Conservation (phyloP, 2,329 filamentous ascomycete species). For the Fusarium odoratissimum region DNA sequence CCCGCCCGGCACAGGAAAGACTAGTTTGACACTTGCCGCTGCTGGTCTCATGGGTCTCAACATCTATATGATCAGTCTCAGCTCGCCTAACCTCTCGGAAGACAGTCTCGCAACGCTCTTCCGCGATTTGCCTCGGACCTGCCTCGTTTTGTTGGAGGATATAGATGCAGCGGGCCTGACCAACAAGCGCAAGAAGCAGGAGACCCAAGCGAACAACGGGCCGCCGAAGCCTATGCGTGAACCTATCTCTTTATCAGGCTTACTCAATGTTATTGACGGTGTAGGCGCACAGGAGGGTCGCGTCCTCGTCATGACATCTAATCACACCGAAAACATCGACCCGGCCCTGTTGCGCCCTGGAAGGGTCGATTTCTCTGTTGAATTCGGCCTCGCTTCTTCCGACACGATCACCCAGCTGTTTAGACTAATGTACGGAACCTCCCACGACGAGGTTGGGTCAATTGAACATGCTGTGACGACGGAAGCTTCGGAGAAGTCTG, state of each 20-base stretch:
- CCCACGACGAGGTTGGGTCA: neutral
- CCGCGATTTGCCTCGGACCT: slow-evolving; percentile 2
- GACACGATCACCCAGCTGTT: slow-evolving; percentile 14
- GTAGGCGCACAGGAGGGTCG: slow-evolving; percentile 75
- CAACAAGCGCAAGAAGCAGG: slow-evolving; percentile 5
- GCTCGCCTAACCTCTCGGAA: slow-evolving; percentile 14
- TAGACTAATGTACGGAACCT: slow-evolving; percentile 12
- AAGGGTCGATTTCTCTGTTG: slow-evolving; percentile 17
- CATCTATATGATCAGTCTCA: slow-evolving; percentile 33
- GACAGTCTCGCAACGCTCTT: slow-evolving; percentile 23
- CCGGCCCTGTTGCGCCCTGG: slow-evolving; percentile 17
- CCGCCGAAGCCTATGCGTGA: slow-evolving; percentile 2
- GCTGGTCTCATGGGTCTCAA: slow-evolving; percentile 29
- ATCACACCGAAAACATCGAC: slow-evolving; percentile 52
- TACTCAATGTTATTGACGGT: slow-evolving; percentile 76
- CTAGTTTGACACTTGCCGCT: slow-evolving; percentile 28
- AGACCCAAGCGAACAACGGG: neutral
- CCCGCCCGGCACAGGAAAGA: slow-evolving; percentile 38
- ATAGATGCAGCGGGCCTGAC: slow-evolving; percentile 26
- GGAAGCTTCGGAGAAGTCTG: neutral
- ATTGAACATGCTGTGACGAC: neutral
- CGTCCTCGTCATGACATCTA: slow-evolving; percentile 78
- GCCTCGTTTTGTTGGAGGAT: slow-evolving; percentile 30
- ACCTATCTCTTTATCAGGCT: slow-evolving; percentile 62
- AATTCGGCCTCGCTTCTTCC: slow-evolving; percentile 20